Evolutionary conservation across 106 monocot genomes (phyloP), one percentile per base, ranked within the genome.

Genomic region (Cymbidium sinense): DNA sequence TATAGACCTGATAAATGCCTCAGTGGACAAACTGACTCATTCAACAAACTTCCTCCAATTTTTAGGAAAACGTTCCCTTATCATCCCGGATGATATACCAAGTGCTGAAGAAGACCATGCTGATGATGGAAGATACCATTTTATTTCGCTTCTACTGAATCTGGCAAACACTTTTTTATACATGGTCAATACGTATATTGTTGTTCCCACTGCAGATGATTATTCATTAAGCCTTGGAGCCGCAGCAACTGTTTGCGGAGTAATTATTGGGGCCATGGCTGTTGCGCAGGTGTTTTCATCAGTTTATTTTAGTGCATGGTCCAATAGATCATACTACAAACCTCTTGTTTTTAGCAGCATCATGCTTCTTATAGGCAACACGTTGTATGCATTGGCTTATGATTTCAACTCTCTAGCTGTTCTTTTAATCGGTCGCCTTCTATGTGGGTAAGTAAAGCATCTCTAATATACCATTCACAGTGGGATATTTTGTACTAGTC

Each of bases 231-330:
- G 89, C 79, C 93, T 96, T 76, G 93, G 93, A 74, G 96, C 96
- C 77, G 91, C 96, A 77, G 88, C 96, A 47, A 93, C 96, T 75
- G 91, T 91, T 75, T 96, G 96, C 84, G 96, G 96, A 80, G 81
- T 96, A 41, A 89, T 96, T 67, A 96, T 96, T 51, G 96, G 96
- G 50, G 91, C 96, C 50, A 96, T 93, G 93, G 96, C 96, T 33
- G 86, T 94, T 79, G 96, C 96, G 69, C 96, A 96, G 82, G 81
- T 96, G 27, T 93, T 96, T 80, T 93, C 92, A 34, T 95, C 96
- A 41, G 89, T 96, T 17, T 93, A 96, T 75, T 96, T 96, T 55
- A 96, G 96, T 88, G 91, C 96, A 71, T 96, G 96, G 96, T 93
- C 93, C 73, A 96, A 96, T 74, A 96, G 81, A 72, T 93, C 93